Percentiles rank a stretch among this genome's conserved stretches.
Conservation (phyloP, 179 eudicot species). For the Heliamphora pulchella region DNA sequence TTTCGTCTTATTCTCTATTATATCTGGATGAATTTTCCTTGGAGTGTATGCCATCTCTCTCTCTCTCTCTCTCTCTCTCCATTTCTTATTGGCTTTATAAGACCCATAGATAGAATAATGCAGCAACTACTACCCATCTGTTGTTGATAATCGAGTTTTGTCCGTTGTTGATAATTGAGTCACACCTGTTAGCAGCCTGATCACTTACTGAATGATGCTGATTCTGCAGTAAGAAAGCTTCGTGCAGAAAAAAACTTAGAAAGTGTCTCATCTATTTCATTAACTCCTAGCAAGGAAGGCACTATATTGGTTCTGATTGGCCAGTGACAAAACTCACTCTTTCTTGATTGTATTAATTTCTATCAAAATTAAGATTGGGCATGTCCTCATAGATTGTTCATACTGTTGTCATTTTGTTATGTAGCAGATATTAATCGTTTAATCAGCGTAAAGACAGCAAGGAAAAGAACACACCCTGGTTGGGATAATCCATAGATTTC, state of each 20-base stretch:
- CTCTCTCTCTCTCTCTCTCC: too few species aligned
- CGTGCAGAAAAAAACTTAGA: constrained; percentile 65
- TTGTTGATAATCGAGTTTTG: too few species aligned
- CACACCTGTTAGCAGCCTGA: constrained; percentile 58
- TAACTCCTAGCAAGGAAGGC: constrained; percentile 54
- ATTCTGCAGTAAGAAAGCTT: constrained; percentile 65
- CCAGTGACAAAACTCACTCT: constrained; percentile 49
- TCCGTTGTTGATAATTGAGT: not conserved
- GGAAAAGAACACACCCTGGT: constrained; percentile 60
- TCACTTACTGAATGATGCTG: constrained; percentile 82
- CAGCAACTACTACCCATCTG: too few species aligned
- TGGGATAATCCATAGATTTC: constrained; percentile 76
- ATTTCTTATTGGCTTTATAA: too few species aligned
- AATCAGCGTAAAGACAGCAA: constrained; percentile 61
- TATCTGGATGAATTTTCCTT: too few species aligned
- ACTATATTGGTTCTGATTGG: constrained; percentile 89
- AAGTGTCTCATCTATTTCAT: constrained; percentile 67
- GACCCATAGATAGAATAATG: too few species aligned
- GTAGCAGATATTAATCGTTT: constrained; percentile 86
- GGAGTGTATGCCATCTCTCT: too few species aligned
- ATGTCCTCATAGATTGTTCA: not conserved
- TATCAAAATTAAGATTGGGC: not conserved
- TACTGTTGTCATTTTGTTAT: constrained; percentile 29
- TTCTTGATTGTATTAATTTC: not conserved
- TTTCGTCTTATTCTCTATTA: too few species aligned